Base-by-base conservation (phyloP, 352 stramenopile genomes). In the Globisporangium heterothallicum region DNA sequence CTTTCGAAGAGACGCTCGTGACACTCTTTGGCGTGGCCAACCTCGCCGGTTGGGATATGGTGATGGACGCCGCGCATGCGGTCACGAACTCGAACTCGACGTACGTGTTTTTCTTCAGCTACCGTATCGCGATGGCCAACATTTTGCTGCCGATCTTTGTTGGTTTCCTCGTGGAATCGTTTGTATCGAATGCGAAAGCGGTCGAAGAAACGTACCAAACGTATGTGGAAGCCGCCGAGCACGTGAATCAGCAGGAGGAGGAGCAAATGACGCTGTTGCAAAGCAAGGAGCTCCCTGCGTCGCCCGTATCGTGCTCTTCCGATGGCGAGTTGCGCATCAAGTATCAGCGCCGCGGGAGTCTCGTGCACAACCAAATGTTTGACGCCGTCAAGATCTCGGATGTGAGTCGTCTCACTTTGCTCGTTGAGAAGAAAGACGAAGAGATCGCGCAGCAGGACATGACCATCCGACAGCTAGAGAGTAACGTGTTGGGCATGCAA, bases 91-190 rank as follows among this genome's bases (percentile, higher is more conserved):
- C 73, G 4, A 40, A 76, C 38, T 64, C 58, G 41, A 92, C 82
- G 6, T 87, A 87, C 49, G 58, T 88, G 30, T 92, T 88, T 56
- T 92, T 92, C 54, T 92, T 92, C 56, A 71, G 63, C 18, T 92
- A 86, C 64, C 82, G 82, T 46, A 88, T 92, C 58, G 74, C 78
- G 1, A 90, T 92, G 66, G 78, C 65, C 55, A 92, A 88, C 57
- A 87, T 92, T 41, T 53, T 92, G 34, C 56, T 92, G 38, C 82
- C 82, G 5, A 92, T 92, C 53, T 87, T 92, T 45, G 79, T 90
- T 21, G 82, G 82, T 84, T 92, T 92, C 61, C 64, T 92, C 18
- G 82, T 92, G 21, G 82, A 92, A 55, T 87, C 77, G 21, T 92
- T 92, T 44, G 76, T 84, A 2, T 88, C 78, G 10, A 92, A 88